These are phyloP conservation scores for Rhizophagus sp. DNA, from an alignment of 192 early-diverging fungal genomes.

Conservation along the genomic window DNA sequence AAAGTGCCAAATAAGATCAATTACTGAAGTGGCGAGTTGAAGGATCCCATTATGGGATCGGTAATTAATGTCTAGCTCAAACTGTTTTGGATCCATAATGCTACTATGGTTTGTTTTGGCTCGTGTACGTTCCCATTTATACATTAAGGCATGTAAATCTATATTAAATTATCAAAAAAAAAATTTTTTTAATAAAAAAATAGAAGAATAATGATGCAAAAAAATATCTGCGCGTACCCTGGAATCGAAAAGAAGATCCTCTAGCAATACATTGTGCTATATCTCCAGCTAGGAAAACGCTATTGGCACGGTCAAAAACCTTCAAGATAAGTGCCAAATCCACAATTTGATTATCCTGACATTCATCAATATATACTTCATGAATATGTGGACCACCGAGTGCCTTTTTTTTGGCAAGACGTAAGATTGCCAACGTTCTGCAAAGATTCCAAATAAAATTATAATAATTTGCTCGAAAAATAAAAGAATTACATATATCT, in stretches of 20 bases:
- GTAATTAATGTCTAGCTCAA: constrained; percentile 20
- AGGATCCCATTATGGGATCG: constrained; percentile 27
- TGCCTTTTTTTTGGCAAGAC: constrained; percentile 7
- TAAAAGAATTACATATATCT: not conserved
- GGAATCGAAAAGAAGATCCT: constrained; percentile 23
- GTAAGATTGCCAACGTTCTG: constrained; percentile 20
- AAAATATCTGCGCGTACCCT: not conserved
- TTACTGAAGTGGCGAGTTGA: constrained; percentile 21
- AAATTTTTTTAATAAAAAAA: not conserved
- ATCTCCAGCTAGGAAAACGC: constrained; percentile 26
- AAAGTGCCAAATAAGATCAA: constrained; percentile 10
- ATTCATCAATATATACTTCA: constrained; percentile 31
- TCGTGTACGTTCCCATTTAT: constrained; percentile 15
- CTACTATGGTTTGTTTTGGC: not conserved
- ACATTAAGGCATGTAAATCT: constrained; percentile 9
- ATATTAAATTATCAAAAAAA: not conserved
- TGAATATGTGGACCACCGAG: constrained; percentile 20
- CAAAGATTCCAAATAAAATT: not conserved
- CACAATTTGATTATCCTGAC: constrained; percentile 24
- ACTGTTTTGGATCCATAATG: not conserved
- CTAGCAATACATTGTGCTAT: constrained; percentile 22
- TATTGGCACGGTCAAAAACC: constrained; percentile 5
- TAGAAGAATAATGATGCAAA: not conserved
- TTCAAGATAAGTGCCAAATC: constrained; percentile 21
- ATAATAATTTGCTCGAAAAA: not conserved